Evolutionary conservation across 2,329 filamentous ascomycete species (phyloP).

Genomic region (Epichloe hybrida): DNA sequence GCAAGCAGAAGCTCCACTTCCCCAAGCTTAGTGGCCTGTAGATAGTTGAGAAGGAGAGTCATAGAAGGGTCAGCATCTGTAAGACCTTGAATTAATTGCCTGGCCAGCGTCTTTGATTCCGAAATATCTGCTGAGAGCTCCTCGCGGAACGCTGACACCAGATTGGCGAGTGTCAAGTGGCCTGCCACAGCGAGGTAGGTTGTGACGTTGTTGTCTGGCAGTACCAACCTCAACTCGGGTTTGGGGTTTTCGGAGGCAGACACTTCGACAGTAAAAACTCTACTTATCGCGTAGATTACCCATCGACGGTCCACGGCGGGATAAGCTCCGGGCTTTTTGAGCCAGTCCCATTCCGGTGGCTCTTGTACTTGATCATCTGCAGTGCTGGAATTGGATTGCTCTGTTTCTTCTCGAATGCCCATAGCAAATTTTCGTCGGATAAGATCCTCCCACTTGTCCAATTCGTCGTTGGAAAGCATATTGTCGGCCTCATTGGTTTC

Average conservation of each 20-base stretch:
- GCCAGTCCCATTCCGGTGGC: constrained; percentile 37
- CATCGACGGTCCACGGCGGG: constrained; percentile 49
- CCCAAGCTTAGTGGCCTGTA: constrained; percentile 52
- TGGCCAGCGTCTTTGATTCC: constrained; percentile 35
- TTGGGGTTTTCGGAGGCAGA: constrained; percentile 25
- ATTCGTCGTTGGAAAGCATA: constrained; percentile 30
- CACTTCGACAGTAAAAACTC: constrained; percentile 42
- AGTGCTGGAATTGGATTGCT: constrained; percentile 2
- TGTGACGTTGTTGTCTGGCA: constrained; percentile 40
- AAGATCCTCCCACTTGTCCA: constrained; percentile 35
- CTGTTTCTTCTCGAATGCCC: constrained; percentile 13
- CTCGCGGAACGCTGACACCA: constrained; percentile 42
- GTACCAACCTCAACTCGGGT: constrained; percentile 19
- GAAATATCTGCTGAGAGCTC: constrained; percentile 29
- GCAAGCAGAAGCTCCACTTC: constrained; percentile 53
- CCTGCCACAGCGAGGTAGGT: constrained; percentile 48
- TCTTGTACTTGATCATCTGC: constrained; percentile 13
- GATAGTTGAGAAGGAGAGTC: constrained; percentile 50
- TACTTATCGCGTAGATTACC: constrained; percentile 49
- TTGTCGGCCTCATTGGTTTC: constrained; percentile 35
- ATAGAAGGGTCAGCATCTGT: constrained; percentile 55
- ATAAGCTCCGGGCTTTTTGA: constrained; percentile 29
- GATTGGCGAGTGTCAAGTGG: constrained; percentile 44
- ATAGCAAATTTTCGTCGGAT: constrained; percentile 37
- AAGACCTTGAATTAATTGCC: constrained; percentile 49